Evolutionary conservation across 345 rosid species (phyloP), one percentile per base, ranked within the genome.

Genomic region (Psidium guajava): DNA sequence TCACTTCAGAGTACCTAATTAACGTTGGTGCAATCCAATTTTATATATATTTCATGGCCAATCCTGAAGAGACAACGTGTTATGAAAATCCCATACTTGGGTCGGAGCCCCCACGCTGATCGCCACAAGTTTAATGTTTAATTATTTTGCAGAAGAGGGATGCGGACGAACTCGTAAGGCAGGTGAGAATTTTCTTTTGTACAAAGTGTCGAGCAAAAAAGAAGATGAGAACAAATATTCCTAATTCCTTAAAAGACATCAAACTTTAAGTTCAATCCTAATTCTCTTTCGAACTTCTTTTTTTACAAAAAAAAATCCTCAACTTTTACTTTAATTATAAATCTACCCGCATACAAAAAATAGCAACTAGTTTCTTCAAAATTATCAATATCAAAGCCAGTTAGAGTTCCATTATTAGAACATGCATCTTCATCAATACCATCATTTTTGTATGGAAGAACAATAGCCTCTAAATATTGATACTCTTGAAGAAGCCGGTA

Each of bases 341-440:
- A 61, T 27, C 20, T 27, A 4, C 18, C 1, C 20, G 6, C 9
- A 0, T 8, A 14, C 11, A 40, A 61, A 61, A 27, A 61, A 1
- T 61, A 0, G 15, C 11, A 8, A 32, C 5, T 0, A 1, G 0
- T 28, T 15, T 28, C 18, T 64, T 28, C 6, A 3, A 64, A 64
- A 64, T 64, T 64, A 2, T 28, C 42, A 28, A 28, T 28, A 61
- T 61, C 5, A 61, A 3, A 15, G 40, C 32, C 1, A 0, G 21
- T 27, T 61, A 18, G 3, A 28, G 20, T 1, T 58, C 69, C 36
- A n/a, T 50, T 50, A 50, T n/a, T 1, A 0, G 12, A 58, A 58
- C 5, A 5, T 2, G 2, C 74, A 14, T 28, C 1, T 61, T 61
- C 40, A 61, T 28, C 11, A 6, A 61, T 20, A 14, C 22, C 21